Conservation (phyloP, 1,139 yeast species). For the Saccharomyces hybrid region DNA sequence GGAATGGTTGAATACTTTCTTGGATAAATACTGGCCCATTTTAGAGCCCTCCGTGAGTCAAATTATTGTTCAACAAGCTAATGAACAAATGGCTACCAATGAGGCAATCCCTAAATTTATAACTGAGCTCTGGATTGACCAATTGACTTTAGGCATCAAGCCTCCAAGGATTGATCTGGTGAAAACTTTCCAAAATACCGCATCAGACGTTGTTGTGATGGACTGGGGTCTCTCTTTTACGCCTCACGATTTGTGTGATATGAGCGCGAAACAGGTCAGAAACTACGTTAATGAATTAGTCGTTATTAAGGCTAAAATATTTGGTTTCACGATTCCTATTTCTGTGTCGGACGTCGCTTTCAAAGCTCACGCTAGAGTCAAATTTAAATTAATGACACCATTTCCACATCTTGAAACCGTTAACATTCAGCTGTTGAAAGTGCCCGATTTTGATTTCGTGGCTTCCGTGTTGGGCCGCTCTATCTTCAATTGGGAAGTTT, state of each 20-base stretch:
- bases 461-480: slow-evolving; percentile 66
- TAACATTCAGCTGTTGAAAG: slow-evolving; percentile 70
- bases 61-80: slow-evolving; percentile 74
- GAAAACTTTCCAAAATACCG: slow-evolving; percentile 77
- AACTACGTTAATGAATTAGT: slow-evolving; percentile 74
- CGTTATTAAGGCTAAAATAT: slow-evolving; percentile 54
- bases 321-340: slow-evolving; percentile 58
- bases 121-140: slow-evolving; percentile 72
- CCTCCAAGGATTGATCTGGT: slow-evolving; percentile 89
- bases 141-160: slow-evolving; percentile 86
- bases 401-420: slow-evolving; percentile 91
- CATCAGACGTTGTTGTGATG: slow-evolving; percentile 88
- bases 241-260: slow-evolving; percentile 79
- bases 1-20: slow-evolving; percentile 85
- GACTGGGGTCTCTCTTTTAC: slow-evolving; percentile 87
- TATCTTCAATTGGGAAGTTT: slow-evolving; percentile 75
- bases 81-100: slow-evolving; percentile 64
- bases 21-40: slow-evolving; percentile 83
- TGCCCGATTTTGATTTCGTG: slow-evolving; percentile 79
- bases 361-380: slow-evolving; percentile 62
- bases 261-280: slow-evolving; percentile 73
- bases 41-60: slow-evolving; percentile 83
- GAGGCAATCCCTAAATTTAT: slow-evolving; percentile 77
- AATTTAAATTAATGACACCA: slow-evolving; percentile 78
- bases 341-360: slow-evolving; percentile 55